Evolutionary conservation across 768 basidiomycete species (phyloP).

Genomic region (Tephrocybe sp.): DNA sequence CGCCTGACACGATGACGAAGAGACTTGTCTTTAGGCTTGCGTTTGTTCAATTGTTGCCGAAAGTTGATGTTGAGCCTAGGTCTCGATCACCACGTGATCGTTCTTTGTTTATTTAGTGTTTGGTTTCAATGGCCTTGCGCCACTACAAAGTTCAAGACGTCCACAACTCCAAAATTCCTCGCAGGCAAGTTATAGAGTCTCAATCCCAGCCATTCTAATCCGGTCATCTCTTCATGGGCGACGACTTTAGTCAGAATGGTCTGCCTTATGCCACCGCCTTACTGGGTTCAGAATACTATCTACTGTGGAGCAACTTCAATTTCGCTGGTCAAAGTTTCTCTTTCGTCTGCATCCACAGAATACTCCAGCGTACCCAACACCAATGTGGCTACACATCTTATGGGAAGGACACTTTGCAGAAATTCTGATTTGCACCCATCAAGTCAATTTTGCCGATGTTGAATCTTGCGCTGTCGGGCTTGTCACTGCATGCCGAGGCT

Average conservation of each 20-base stretch:
- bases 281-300: too few relatives aligned
- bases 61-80: constrained; percentile 13
- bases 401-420: not conserved
- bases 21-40: constrained; percentile 4
- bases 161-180: too few relatives aligned
- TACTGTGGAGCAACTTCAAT: too few relatives aligned
- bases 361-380: too few relatives aligned
- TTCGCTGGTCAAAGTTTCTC: too few relatives aligned
- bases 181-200: not conserved
- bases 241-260: too few relatives aligned
- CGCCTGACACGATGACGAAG: constrained; percentile 20
- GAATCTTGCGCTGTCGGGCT: constrained; percentile 1
- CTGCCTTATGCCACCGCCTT: too few relatives aligned
- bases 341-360: too few relatives aligned
- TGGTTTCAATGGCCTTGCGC: constrained; percentile 5
- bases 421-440: not conserved
- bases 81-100: constrained; percentile 21
- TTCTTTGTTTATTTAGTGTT: constrained; percentile 9
- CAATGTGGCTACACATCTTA: too few relatives aligned
- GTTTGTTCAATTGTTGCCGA: not conserved
- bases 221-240: too few relatives aligned
- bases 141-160: not conserved
- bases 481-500: not conserved
- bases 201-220: too few relatives aligned
- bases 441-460: constrained; percentile 5